Base-by-base conservation (phyloP, 495 filamentous ascomycete species). In the Penicillium subrubescens region DNA sequence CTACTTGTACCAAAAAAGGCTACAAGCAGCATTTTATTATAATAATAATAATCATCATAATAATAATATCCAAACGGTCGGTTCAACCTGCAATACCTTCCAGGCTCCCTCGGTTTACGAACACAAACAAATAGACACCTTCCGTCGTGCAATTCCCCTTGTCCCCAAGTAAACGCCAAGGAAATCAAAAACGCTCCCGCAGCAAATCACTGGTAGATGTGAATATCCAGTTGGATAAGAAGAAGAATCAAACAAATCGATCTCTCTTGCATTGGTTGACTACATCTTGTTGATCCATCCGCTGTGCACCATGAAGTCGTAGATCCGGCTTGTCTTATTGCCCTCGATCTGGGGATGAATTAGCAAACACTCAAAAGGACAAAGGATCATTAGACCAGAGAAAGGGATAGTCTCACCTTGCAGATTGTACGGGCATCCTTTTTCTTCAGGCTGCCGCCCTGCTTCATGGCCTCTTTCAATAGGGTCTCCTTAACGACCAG, bases 261-360 rank as follows among this genome's bases (percentile, higher is more conserved):
- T 29, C 4, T 29, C 25, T 29, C 8, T 33, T 44, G 44, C 48
- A 27, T 23, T 57, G 52, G n/a, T 19, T 61, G 52, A 21, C 66
- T 75, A 87, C 15, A 76, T 83, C 79, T 94, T 96, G 34, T 85
- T 88, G 60, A 97, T 91, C 95, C 95, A 98, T 10, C 95, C 95
- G 48, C 87, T 89, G 71, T 93, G 89, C 34, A 95, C 90, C 79
- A 97, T 94, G 75, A 98, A 99, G 69, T 98, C 95, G 73, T 92
- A 97, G 50, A 98, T 87, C 65, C 90, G 86, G 46, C 83, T 82
- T 8, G 82, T 79, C 71, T 90, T 92, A 19, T 84, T 84, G 29
- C 78, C 77, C 75, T 92, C 88, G 65, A 92, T 87, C 85, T 88
- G 52, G 35, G 25, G 25, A 31, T n/a, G 10, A 19, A 35, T 56